Conservation (phyloP, 345 rosid genomes). For the Salix exigua region DNA sequence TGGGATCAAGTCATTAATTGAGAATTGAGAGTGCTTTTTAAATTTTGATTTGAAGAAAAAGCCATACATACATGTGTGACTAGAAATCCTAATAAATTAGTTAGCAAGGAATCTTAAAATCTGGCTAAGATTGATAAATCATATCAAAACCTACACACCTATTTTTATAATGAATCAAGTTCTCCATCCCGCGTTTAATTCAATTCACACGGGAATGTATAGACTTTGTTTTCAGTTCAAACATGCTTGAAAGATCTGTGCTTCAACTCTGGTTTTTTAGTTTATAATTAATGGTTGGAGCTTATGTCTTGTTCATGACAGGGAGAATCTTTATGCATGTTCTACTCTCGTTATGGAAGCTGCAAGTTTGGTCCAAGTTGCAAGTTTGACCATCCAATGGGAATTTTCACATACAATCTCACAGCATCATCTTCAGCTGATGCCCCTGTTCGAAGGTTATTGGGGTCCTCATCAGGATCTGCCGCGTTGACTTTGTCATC, state of each 20-base stretch:
- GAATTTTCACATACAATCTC: constrained; percentile 58
- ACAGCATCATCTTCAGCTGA: constrained; percentile 52
- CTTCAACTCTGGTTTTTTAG: background rate
- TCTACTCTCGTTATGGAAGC: constrained; percentile 90
- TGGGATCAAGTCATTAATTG: no score
- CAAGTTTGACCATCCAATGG: constrained; percentile 98
- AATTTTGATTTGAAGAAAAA: background rate
- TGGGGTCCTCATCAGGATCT: constrained; percentile 62
- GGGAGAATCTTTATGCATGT: constrained; percentile 94
- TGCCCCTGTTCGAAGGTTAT: constrained; percentile 41
- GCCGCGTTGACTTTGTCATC: constrained; percentile 45
- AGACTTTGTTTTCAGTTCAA: background rate
- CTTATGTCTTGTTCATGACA: constrained; percentile 27
- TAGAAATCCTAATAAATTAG: background rate
- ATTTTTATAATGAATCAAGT: background rate
- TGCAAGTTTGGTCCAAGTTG: constrained; percentile 99
- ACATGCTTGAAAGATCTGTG: background rate
- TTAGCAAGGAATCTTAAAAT: background rate
- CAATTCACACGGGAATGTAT: background rate
- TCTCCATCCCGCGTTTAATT: background rate
- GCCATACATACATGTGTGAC: background rate
- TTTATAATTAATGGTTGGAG: constrained; percentile 17
- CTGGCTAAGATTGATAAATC: background rate
- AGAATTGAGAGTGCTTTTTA: background rate
- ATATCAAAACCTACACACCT: background rate